phyloP scores from a whole-genome alignment of 1,284 basidiomycete genomes.

The Puccinia polysora region DNA sequence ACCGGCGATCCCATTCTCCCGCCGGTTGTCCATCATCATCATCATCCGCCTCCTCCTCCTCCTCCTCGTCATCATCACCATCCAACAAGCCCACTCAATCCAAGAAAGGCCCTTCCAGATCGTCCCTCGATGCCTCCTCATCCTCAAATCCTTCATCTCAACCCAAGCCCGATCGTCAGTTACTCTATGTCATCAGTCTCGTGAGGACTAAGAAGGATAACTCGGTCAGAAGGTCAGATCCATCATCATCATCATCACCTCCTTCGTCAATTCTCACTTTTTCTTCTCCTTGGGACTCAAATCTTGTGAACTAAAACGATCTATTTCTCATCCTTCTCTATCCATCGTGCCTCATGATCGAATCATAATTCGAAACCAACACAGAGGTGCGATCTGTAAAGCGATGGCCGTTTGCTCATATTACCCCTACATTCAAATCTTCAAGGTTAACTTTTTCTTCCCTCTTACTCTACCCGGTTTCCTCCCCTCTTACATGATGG shows the following conservation, averaged over 20 bases:
- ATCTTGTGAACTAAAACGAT: not conserved
- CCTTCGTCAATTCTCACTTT: not conserved
- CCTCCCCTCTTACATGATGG: conserved; percentile 1
- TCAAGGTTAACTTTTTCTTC: conserved; percentile 66
- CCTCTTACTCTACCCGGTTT: conserved; percentile 23
- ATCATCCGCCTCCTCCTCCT: not conserved
- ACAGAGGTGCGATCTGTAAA: conserved; percentile 89
- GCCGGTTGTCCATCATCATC: conserved; percentile 51
- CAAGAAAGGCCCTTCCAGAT: too few species aligned
- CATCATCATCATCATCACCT: not conserved
- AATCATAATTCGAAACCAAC: too few species aligned
- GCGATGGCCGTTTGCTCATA: conserved; percentile 93
- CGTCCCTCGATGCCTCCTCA: not conserved
- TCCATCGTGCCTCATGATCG: conserved; percentile 5
- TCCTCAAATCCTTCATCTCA: not conserved
- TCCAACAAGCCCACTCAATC: not conserved
- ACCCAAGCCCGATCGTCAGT: conserved; percentile 13
- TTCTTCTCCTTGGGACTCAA: not conserved
- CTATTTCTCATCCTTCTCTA: not conserved
- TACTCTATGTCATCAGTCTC: conserved; percentile 78
- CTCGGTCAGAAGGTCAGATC: conserved; percentile 68
- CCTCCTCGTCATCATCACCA: not conserved
- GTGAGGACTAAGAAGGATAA: conserved; percentile 95
- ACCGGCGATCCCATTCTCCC: conserved; percentile 67
- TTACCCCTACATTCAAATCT: conserved; percentile 93